Conservation (phyloP, 2,329 filamentous ascomycete genomes). For the Stromatinia cepivora region DNA sequence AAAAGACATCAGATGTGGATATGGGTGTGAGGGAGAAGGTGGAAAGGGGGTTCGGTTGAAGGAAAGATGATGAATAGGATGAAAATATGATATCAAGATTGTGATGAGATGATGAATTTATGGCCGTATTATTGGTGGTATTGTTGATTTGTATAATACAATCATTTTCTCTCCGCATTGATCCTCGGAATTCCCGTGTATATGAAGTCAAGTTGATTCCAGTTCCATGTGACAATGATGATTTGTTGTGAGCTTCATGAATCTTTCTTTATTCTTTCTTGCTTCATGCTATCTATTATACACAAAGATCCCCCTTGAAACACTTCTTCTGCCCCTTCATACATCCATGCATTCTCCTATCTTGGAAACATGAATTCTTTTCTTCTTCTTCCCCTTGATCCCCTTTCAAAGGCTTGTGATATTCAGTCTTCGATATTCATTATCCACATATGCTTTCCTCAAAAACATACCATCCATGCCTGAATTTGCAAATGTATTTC, state of each 20-base stretch:
- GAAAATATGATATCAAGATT: neutral
- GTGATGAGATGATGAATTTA: conserved; percentile 10
- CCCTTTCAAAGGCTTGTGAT: neutral
- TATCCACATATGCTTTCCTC: conserved; percentile 12
- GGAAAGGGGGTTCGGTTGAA: neutral
- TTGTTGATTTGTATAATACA: neutral
- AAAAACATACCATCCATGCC: conserved; percentile 14
- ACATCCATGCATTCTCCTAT: neutral
- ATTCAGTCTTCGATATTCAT: conserved; percentile 12
- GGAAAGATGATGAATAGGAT: neutral
- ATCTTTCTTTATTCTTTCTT: conserved; percentile 6
- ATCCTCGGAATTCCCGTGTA: neutral
- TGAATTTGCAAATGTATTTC: conserved; percentile 8
- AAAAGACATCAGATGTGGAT: neutral
- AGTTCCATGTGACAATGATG: neutral
- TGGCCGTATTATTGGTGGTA: neutral
- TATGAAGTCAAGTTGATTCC: neutral
- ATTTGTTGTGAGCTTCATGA: neutral
- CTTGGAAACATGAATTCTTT: neutral
- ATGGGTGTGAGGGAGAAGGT: neutral
- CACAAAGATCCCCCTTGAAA: neutral
- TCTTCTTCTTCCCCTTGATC: neutral
- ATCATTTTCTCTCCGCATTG: neutral
- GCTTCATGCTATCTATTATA: conserved; percentile 12
- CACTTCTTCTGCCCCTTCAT: neutral